Evolutionary conservation across 305 asterid species (phyloP), one percentile per base, ranked within the genome.

Genomic region (Caryopteris hybrid): DNA sequence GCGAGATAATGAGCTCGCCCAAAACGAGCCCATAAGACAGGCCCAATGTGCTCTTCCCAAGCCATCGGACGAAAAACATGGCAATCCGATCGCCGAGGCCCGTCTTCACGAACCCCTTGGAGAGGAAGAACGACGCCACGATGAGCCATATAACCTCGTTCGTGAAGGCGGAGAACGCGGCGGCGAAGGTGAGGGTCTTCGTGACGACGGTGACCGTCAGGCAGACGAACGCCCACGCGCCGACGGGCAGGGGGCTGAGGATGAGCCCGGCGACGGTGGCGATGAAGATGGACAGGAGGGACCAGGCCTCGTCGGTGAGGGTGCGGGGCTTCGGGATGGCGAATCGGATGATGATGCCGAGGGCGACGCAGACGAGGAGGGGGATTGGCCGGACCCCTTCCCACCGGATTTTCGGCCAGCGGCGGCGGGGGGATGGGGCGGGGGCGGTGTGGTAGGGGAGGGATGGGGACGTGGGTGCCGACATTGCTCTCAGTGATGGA

Each of bases 1-100:
- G 96, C 13, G 95, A 83, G 46, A 93, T 78, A 0, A 80, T 79
- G 0, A 82, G 85, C 78, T 90, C 98, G 6, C 96, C 91, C 29
- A 90, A 47, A 16, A 79, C 81, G 59, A 93, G 72, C 2, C 99
- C 99, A 60, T 93, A 90, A 12, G 95, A 80, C 48, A 93, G 52
- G 0, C 97, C 94, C 70, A 93, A 54, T 8, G 96, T 87, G 55
- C 81, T 79, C 78, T 80, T 93, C 61, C 99, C 99, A 2, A 93
- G 77, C 85, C 76, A 76, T 62, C 91, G 33, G 1, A 90, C 99
- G 53, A 93, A 93, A 0, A 76, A 33, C 88, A 88, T 75, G 1
- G 97, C 95, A 16, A 90, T 75, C 75, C 99, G 79, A 52, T 93
- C 96, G 4, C 99, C 99, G 0, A 93, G 88, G 6, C 99, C 97